phyloP scores from a whole-genome alignment of 164 flowering plant genomes.

The Nelumbo lutea region DNA sequence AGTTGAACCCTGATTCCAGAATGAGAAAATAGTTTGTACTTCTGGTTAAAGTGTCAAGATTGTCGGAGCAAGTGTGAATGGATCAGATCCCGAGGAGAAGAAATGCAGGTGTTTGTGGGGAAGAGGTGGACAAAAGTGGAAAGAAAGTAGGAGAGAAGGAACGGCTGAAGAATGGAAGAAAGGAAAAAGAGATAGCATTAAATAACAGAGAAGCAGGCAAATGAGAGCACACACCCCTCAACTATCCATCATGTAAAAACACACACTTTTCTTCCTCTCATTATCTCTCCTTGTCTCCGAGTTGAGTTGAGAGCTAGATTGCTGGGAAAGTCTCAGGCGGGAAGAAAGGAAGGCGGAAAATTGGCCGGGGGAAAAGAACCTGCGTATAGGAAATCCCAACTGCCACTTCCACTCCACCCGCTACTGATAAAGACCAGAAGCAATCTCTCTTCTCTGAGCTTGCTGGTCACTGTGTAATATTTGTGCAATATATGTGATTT shows the following conservation, averaged over 20 bases:
- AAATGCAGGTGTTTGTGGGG: neutral
- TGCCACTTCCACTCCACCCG: conserved; percentile 28
- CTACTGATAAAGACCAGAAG: conserved; percentile 39
- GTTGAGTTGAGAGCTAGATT: conserved; percentile 35
- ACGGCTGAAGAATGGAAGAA: conserved; percentile 25
- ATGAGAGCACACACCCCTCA: conserved; percentile 20
- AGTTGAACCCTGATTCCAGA: conserved; percentile 27
- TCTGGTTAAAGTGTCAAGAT: neutral
- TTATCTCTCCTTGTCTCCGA: conserved; percentile 16
- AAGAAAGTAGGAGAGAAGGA: neutral
- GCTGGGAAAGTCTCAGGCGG: conserved; percentile 45
- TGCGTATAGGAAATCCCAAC: conserved; percentile 19
- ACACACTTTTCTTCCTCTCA: conserved; percentile 13
- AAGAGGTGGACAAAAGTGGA: neutral
- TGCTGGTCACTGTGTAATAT: neutral
- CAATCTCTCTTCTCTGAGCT: neutral
- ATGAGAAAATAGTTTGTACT: neutral
- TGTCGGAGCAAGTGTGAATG: conserved; percentile 12
- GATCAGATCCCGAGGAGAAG: conserved; percentile 44
- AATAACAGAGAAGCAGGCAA: conserved; percentile 21
- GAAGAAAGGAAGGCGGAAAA: conserved; percentile 16
- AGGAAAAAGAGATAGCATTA: conserved; percentile 27
- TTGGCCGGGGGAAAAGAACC: neutral
- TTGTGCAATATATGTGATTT: neutral
- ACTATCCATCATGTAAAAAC: conserved; percentile 18